phyloP scores from a whole-genome alignment of 768 basidiomycete species.

The Lactarius quietus region DNA sequence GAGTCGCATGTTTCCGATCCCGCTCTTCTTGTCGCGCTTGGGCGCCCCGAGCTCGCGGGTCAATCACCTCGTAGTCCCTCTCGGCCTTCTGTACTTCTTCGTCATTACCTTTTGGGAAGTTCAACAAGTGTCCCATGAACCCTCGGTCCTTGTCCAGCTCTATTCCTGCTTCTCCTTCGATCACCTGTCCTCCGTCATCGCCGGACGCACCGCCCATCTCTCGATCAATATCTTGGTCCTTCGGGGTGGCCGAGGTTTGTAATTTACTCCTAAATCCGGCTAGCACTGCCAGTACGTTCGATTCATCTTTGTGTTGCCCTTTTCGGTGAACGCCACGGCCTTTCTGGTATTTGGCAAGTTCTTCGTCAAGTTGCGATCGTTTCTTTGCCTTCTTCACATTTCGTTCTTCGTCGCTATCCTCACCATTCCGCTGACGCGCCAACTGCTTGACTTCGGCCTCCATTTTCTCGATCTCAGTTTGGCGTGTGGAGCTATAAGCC shows the following conservation, averaged over 20 bases:
- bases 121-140: conserved; percentile 68
- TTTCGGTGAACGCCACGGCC: conserved; percentile 54
- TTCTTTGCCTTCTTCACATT: conserved; percentile 55
- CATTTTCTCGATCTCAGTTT: conserved; percentile 80
- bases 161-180: conserved; percentile 49
- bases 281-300: conserved; percentile 63
- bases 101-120: conserved; percentile 74
- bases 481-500: conserved; percentile 53
- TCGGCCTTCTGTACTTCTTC: conserved; percentile 77
- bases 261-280: conserved; percentile 71
- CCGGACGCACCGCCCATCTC: conserved; percentile 23
- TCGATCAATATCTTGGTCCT: conserved; percentile 28
- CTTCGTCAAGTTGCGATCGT: conserved; percentile 75
- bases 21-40: conserved; percentile 75
- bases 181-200: conserved; percentile 27
- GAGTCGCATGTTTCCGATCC: conserved; percentile 49
- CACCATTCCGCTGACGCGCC: conserved; percentile 53
- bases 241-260: conserved; percentile 38
- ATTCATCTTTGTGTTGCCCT: conserved; percentile 61
- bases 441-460: conserved; percentile 84
- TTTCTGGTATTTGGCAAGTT: conserved; percentile 77
- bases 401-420: conserved; percentile 63
- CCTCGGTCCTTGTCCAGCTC: conserved; percentile 77
- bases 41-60: conserved; percentile 70
- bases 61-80: conserved; percentile 86